phyloP scores from a whole-genome alignment of 108 stramenopile species.

The Poteriospumella lacustris region DNA sequence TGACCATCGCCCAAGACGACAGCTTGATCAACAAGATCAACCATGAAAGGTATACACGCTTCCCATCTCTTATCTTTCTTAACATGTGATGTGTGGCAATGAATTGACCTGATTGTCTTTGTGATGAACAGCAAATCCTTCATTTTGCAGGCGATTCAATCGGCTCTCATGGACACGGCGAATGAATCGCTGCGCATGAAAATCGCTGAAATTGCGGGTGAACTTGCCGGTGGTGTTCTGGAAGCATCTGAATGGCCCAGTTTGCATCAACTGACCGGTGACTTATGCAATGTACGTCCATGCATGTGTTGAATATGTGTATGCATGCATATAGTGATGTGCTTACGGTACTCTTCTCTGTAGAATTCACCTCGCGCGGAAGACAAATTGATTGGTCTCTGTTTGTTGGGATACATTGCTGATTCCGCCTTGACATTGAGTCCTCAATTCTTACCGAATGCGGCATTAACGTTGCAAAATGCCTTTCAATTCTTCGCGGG shows the following conservation, averaged over 20 bases:
- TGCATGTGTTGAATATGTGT: background rate
- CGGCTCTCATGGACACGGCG: background rate
- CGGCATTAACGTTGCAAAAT: no score
- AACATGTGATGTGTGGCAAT: no score
- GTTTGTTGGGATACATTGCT: background rate
- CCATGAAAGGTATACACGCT: no score
- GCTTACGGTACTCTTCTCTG: background rate
- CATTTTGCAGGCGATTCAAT: no score
- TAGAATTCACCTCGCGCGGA: background rate
- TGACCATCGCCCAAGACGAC: no score
- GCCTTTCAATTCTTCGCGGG: background rate
- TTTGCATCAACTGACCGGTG: background rate
- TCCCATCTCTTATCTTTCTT: no score
- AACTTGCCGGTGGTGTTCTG: background rate
- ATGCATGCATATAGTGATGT: background rate
- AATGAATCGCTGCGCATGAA: background rate
- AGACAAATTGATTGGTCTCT: background rate
- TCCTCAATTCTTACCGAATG: background rate
- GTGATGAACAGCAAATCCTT: no score
- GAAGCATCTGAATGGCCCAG: background rate
- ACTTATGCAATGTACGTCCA: background rate
- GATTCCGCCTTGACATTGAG: background rate
- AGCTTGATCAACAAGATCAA: no score
- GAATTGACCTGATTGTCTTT: no score
- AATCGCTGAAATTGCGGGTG: background rate